These are phyloP conservation scores for Bruguiera parviflora DNA, from an alignment of 345 rosid genomes.

Conservation along the genomic window DNA sequence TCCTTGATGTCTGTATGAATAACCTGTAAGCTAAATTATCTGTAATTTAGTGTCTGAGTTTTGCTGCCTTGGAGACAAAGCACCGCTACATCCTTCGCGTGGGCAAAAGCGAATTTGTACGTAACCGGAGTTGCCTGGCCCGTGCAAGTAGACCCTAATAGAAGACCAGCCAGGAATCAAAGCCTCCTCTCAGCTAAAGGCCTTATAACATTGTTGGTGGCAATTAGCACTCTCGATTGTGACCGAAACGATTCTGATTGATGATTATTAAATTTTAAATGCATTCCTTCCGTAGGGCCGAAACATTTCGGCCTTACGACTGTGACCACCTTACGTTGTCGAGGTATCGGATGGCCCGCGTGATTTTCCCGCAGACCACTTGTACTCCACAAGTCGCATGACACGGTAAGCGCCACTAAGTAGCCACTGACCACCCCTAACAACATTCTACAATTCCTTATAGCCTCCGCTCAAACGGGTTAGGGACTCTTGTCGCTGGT, in stretches of 20 bases:
- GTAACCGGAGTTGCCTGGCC: constrained; percentile 8
- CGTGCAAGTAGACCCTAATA: too few species aligned
- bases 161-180: not conserved
- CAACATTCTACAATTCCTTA: too few species aligned
- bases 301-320: too few species aligned
- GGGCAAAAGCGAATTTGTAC: constrained; percentile 9
- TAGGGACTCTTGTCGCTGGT: too few species aligned
- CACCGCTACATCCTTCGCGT: not conserved
- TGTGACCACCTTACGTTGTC: too few species aligned
- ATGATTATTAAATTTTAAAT: not conserved
- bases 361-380: too few species aligned
- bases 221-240: not conserved
- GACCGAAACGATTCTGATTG: not conserved
- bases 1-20: constrained; percentile 18
- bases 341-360: too few species aligned
- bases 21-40: not conserved
- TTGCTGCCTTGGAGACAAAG: constrained; percentile 8
- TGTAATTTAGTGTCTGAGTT: constrained; percentile 12
- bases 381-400: too few species aligned
- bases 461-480: too few species aligned
- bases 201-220: not conserved
- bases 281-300: too few species aligned
- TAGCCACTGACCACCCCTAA: too few species aligned
- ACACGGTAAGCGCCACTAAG: too few species aligned
- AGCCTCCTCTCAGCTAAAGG: constrained; percentile 3